A percentile compares a stretch with the other conserved stretches of the same genome.
These are phyloP conservation scores for Fulvia fulva DNA, from an alignment of 2,329 filamentous ascomycete genomes.

Conservation along the genomic window DNA sequence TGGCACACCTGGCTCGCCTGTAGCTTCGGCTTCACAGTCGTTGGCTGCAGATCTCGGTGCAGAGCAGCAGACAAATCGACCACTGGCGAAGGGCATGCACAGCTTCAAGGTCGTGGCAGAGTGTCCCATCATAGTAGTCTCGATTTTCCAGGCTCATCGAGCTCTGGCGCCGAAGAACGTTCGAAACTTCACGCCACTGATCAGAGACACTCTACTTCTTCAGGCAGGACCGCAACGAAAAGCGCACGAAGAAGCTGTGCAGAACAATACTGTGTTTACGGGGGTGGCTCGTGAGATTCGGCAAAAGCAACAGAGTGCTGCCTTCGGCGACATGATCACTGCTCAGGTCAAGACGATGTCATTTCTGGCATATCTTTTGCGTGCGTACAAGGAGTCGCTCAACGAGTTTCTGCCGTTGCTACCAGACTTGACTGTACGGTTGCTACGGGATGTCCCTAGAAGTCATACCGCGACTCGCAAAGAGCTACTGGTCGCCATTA, in stretches of 20 bases:
- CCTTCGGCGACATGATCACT: constrained; percentile 96
- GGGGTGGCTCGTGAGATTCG: constrained; percentile 91
- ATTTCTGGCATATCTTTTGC: constrained; percentile 86
- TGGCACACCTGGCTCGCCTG: constrained; percentile 77
- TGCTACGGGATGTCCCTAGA: constrained; percentile 88
- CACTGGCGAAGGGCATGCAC: constrained; percentile 88
- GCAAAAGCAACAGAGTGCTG: constrained; percentile 63
- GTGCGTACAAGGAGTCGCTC: constrained; percentile 82
- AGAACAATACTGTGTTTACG: constrained; percentile 77
- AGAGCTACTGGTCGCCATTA: constrained; percentile 89
- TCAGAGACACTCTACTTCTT: constrained; percentile 81
- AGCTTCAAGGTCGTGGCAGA: constrained; percentile 98
- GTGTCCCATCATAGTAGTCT: constrained; percentile 97
- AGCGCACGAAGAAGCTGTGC: constrained; percentile 79
- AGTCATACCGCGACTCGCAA: constrained; percentile 93
- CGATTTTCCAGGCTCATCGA: constrained; percentile 92
- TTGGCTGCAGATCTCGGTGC: constrained; percentile 64
- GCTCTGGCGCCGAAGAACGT: constrained; percentile 77
- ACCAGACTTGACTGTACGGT: constrained; percentile 82
- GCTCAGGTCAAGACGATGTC: constrained; percentile 99
- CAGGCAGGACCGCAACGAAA: constrained; percentile 92
- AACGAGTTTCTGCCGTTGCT: constrained; percentile 82
- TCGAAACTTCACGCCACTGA: constrained; percentile 85
- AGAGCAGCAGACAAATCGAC: constrained; percentile 70
- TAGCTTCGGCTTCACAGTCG: constrained; percentile 61